Conservation (phyloP, 768 basidiomycete genomes). For the Termitomyces sp. region DNA sequence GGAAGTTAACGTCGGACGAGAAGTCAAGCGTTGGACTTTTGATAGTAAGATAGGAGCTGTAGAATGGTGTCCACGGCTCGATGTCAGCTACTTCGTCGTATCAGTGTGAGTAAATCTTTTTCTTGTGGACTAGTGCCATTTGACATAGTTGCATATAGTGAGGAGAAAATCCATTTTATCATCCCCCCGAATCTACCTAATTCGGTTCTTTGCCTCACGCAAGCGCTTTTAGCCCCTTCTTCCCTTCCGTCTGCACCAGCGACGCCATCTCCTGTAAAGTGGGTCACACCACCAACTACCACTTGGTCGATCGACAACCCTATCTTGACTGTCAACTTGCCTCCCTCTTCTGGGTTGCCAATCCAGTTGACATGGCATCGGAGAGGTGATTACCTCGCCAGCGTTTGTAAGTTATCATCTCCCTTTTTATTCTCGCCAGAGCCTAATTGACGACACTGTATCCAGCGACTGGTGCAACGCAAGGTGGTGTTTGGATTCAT, state of each 20-base stretch:
- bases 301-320: slow-evolving; percentile 51
- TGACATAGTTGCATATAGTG: slow-evolving; percentile 42
- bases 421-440: slow-evolving; percentile 4
- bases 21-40: slow-evolving; percentile 85
- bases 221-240: slow-evolving; percentile 57
- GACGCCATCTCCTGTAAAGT: slow-evolving; percentile 66
- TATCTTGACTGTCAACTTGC: slow-evolving; percentile 59
- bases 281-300: slow-evolving; percentile 48
- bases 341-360: slow-evolving; percentile 62
- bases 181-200: slow-evolving; percentile 76
- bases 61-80: slow-evolving; percentile 91
- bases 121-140: slow-evolving; percentile 1
- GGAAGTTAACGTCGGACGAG: slow-evolving; percentile 88
- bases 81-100: slow-evolving; percentile 76
- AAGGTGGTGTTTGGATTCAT: slow-evolving; percentile 92
- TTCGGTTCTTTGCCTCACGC: slow-evolving; percentile 53
- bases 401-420: slow-evolving; percentile 71
- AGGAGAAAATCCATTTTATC: slow-evolving; percentile 76
- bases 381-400: slow-evolving; percentile 92
- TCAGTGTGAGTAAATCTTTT: slow-evolving; percentile 57
- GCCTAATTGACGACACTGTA: slow-evolving; percentile 10
- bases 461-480: slow-evolving; percentile 61
- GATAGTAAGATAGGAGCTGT: slow-evolving; percentile 75
- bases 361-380: slow-evolving; percentile 91
- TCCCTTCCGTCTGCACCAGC: slow-evolving; percentile 56